Conservation (phyloP, 257 asterid genomes). For the Solanum dulcamara region DNA sequence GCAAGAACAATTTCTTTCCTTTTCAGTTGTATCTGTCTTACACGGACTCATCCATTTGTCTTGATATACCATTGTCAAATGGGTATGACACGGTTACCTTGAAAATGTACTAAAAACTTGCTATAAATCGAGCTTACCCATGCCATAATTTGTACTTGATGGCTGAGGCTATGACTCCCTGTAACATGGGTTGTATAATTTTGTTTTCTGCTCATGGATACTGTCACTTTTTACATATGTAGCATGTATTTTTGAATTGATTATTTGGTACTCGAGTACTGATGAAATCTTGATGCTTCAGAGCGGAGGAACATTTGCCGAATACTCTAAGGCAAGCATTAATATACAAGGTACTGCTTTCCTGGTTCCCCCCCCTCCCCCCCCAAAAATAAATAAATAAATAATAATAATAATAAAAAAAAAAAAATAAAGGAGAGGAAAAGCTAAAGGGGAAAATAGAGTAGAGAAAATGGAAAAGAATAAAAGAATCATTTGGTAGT, state of each 20-base stretch:
- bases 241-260: background rate
- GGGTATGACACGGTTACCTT: background rate
- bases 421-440: too few relatives aligned
- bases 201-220: background rate
- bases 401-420: too few relatives aligned
- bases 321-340: constrained; percentile 92
- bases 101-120: background rate
- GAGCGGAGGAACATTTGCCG: constrained; percentile 99
- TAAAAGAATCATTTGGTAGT: background rate
- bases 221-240: background rate
- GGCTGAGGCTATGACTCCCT: background rate
- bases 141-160: background rate
- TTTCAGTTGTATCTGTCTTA: background rate
- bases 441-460: background rate
- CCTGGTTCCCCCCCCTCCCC: background rate
- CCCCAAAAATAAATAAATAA: too few relatives aligned
- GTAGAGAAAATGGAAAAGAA: background rate
- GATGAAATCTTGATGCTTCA: constrained; percentile 23
- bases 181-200: background rate
- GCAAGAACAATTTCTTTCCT: background rate
- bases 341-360: constrained; percentile 60
- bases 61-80: background rate
- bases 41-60: background rate
- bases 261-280: constrained; percentile 6
- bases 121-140: background rate